Conservation (phyloP, 306 rosid genomes). For the Herpetospermum pedunculosum region DNA sequence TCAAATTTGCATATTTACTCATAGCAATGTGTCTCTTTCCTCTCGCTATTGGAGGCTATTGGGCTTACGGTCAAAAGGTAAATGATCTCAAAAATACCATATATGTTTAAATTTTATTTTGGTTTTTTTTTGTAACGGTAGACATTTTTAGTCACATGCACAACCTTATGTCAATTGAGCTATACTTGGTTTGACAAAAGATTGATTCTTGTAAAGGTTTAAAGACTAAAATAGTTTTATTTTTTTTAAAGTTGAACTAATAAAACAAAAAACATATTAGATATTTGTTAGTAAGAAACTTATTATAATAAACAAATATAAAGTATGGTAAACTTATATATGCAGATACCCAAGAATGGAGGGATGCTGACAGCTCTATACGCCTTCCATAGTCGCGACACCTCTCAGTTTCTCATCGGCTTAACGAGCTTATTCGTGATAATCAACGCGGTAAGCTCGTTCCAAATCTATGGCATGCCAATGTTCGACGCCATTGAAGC, state of each 20-base stretch:
- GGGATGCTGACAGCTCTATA: slow-evolving; percentile 38
- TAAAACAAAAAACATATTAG: too few relatives aligned
- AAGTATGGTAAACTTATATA: too few relatives aligned
- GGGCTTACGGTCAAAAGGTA: slow-evolving; percentile 44
- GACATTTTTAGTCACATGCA: too few relatives aligned
- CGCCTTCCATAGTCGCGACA: slow-evolving; percentile 17
- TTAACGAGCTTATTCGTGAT: slow-evolving; percentile 31
- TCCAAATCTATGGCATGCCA: slow-evolving; percentile 52
- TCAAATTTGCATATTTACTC: slow-evolving; percentile 24
- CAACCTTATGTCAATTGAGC: too few relatives aligned
- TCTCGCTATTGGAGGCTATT: slow-evolving; percentile 39
- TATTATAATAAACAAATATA: too few relatives aligned
- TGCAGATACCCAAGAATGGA: slow-evolving; percentile 34
- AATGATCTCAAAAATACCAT: not conserved
- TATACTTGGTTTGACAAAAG: too few relatives aligned
- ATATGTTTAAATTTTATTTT: not conserved
- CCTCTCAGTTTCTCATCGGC: slow-evolving; percentile 22
- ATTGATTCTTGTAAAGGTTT: too few relatives aligned
- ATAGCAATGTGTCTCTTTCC: slow-evolving; percentile 39
- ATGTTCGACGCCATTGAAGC: slow-evolving; percentile 41
- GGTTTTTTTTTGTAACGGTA: too few relatives aligned
- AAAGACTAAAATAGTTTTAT: too few relatives aligned
- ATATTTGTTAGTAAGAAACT: too few relatives aligned
- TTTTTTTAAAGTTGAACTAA: too few relatives aligned
- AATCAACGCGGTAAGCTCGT: slow-evolving; percentile 27